Conservation (phyloP, 768 basidiomycete species). For the Lactifluus rugatus region DNA sequence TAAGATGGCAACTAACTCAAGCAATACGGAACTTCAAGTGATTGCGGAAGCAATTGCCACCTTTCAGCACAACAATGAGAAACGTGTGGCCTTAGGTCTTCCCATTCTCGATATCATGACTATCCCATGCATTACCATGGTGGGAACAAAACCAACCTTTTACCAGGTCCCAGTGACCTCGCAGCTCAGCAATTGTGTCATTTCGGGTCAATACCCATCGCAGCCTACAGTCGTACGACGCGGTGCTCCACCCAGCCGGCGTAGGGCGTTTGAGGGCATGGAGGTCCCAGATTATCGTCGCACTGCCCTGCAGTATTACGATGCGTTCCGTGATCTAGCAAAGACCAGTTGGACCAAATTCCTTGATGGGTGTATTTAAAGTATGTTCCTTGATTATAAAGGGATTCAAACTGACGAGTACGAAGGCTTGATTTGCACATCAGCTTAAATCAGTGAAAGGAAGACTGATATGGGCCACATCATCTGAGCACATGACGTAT, state of each 20-base stretch:
- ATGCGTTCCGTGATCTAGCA: not conserved
- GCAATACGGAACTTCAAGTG: not conserved
- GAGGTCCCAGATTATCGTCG: not conserved
- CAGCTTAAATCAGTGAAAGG: no score
- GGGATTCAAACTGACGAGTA: no score
- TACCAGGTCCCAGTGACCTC: no score
- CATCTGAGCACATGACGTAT: no score
- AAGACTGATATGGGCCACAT: no score
- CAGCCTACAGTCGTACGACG: not conserved
- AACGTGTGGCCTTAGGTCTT: not conserved
- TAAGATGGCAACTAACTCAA: not conserved
- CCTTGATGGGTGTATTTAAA: not conserved
- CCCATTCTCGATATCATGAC: not conserved
- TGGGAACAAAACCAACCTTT: not conserved
- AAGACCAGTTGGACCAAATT: not conserved
- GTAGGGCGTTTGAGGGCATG: not conserved
- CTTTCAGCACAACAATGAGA: not conserved
- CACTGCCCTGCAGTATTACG: not conserved
- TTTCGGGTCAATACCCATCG: not conserved
- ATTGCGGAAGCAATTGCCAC: not conserved
- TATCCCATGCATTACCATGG: conserved; percentile 1
- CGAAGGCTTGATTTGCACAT: no score
- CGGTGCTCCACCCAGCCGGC: not conserved
- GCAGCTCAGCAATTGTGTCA: not conserved
- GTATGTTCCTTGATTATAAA: no score